These are phyloP conservation scores for Cladosporium velox DNA, from an alignment of 2,329 filamentous ascomycete species.

Conservation along the genomic window DNA sequence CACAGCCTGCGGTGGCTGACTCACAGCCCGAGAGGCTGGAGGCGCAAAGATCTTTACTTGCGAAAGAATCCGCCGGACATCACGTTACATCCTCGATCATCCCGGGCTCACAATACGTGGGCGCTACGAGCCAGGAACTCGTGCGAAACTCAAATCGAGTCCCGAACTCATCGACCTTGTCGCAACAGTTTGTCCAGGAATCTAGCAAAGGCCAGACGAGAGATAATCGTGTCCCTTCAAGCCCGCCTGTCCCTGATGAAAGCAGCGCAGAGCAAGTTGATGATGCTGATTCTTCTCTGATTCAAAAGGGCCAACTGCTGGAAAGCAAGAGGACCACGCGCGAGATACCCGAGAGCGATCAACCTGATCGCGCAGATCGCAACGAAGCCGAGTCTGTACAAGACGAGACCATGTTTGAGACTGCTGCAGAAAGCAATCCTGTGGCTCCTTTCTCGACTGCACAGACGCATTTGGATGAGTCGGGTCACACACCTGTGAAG, in stretches of 20 bases:
- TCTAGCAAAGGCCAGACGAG: background rate
- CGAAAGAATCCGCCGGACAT: constrained; percentile 26
- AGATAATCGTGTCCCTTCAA: constrained; percentile 14
- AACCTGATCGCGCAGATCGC: constrained; percentile 13
- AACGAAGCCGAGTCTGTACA: constrained; percentile 17
- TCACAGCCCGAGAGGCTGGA: constrained; percentile 45
- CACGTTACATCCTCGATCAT: constrained; percentile 40
- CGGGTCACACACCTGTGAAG: constrained; percentile 30
- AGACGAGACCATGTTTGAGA: constrained; percentile 3
- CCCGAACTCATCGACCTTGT: constrained; percentile 8
- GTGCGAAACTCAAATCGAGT: background rate
- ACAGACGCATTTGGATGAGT: constrained; percentile 40
- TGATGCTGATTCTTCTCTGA: background rate
- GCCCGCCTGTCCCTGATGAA: background rate
- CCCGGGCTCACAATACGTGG: constrained; percentile 39
- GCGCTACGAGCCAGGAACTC: constrained; percentile 34
- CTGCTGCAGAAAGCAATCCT: constrained; percentile 23
- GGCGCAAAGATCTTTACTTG: constrained; percentile 35
- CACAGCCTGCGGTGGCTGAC: constrained; percentile 43
- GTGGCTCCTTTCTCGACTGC: constrained; percentile 40
- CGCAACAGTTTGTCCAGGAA: background rate
- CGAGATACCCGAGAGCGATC: constrained; percentile 38
- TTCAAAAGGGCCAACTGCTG: background rate
- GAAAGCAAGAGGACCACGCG: background rate
- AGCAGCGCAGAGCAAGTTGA: background rate